These are phyloP conservation scores for Rhizodiscina lignyota DNA, from an alignment of 495 filamentous ascomycete species.

Conservation along the genomic window DNA sequence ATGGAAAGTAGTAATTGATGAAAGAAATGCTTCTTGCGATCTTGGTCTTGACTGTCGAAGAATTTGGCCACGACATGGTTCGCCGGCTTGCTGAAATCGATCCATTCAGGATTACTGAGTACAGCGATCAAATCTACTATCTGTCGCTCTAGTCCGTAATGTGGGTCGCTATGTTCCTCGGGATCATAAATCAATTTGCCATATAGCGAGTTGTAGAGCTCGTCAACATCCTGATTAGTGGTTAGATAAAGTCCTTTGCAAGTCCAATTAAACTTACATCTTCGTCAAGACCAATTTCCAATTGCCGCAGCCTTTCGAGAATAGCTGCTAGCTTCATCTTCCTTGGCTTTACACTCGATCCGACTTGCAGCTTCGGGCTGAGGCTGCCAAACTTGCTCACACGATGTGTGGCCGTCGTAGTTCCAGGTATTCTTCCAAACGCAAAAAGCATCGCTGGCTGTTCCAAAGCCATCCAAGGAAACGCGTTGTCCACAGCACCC, in stretches of 20 bases:
- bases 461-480: constrained; percentile 49
- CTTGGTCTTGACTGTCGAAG: constrained; percentile 32
- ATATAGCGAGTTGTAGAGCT: constrained; percentile 21
- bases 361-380: constrained; percentile 30
- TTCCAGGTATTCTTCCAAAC: constrained; percentile 39
- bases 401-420: constrained; percentile 44
- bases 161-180: constrained; percentile 20
- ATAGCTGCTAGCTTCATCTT: constrained; percentile 34
- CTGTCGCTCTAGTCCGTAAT: constrained; percentile 43
- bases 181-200: constrained; percentile 26
- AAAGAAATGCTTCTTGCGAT: constrained; percentile 42
- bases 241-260: not conserved
- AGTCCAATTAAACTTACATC: constrained; percentile 26
- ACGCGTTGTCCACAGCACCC: constrained; percentile 14
- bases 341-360: constrained; percentile 31
- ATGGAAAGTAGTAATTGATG: constrained; percentile 54
- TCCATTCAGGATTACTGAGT: constrained; percentile 44
- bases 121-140: constrained; percentile 51
- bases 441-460: constrained; percentile 46
- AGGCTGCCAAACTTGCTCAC: constrained; percentile 31
- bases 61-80: constrained; percentile 52
- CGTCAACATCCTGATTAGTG: constrained; percentile 14
- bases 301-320: constrained; percentile 34
- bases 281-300: constrained; percentile 40
- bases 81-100: constrained; percentile 44